A percentile compares a stretch with the other conserved stretches of the same genome.
phyloP scores from a whole-genome alignment of 1,139 yeast genomes.

The Yamadazyma diddensiae region DNA sequence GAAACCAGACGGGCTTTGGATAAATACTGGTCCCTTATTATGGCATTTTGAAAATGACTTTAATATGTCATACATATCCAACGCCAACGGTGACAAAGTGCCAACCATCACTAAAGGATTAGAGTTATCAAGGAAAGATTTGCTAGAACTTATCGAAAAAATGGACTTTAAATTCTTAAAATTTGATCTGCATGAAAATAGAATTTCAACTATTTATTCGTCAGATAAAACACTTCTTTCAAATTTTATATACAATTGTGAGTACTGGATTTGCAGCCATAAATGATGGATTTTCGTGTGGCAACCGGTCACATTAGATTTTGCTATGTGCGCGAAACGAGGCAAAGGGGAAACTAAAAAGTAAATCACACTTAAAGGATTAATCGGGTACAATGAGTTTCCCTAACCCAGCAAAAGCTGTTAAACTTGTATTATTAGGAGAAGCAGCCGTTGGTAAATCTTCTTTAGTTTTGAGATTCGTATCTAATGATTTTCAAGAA shows the following conservation, averaged over 20 bases:
- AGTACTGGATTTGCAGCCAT: slow-evolving; percentile 51
- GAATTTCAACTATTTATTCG: slow-evolving; percentile 54
- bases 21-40: slow-evolving; percentile 79
- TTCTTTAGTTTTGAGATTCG: slow-evolving; percentile 87
- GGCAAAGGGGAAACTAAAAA: slow-evolving; percentile 1
- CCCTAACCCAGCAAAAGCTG: slow-evolving; percentile 61
- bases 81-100: slow-evolving; percentile 25
- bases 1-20: slow-evolving; percentile 62
- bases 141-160: slow-evolving; percentile 44
- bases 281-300: slow-evolving; percentile 2
- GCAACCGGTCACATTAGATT: not conserved
- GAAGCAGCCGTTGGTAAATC: slow-evolving; percentile 99
- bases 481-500: slow-evolving; percentile 93
- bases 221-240: slow-evolving; percentile 54
- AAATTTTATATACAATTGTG: slow-evolving; percentile 60
- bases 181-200: slow-evolving; percentile 20
- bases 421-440: slow-evolving; percentile 85
- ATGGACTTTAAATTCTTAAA: slow-evolving; percentile 56
- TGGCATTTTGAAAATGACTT: slow-evolving; percentile 79
- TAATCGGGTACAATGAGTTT: slow-evolving; percentile 22
- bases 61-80: slow-evolving; percentile 9
- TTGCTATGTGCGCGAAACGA: slow-evolving; percentile 1
- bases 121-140: slow-evolving; percentile 63
- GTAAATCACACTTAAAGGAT: not conserved
- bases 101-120: slow-evolving; percentile 50